Base-by-base conservation (phyloP, 495 filamentous ascomycete genomes). In the Usnea hakonensis region DNA sequence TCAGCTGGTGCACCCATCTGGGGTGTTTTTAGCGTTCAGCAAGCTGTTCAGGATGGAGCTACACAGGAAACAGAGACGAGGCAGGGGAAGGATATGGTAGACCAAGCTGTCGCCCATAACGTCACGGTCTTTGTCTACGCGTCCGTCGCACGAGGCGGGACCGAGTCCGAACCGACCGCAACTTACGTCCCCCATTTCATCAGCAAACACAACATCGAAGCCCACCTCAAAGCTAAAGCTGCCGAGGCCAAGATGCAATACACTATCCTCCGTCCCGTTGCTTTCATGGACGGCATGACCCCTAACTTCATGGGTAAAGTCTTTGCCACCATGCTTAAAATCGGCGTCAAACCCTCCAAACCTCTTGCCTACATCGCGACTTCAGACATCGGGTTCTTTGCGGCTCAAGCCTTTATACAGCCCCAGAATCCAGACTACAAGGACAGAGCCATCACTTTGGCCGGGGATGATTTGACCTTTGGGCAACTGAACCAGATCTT, bases 141-240 rank as follows among this genome's bases (percentile, higher is more conserved):
- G 28, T 85, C 82, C 37, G 85, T 88, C 14, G 88, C 90, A 64
- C 84, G 86, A 23, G 85, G 85, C 56, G 86, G 85, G 52, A 71
- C 72, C 1, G 70, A 68, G 43, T 83, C 78, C 57, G 79, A 77
- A 67, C 65, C 74, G 19, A 85, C 80, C 63, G 78, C 82, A 13
- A 88, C 87, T 2, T 64, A 76, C 2, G 72, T 89, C 55, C 79
- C 81, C 46, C 86, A 89, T 69, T 90, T 89, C 71, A 67, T 73
- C 55, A 71, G 66, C 70, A 90, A 90, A 72, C 81, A 87, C 66
- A 70, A 83, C 35, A 80, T 89, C 70, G 86, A 90, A 74, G 55
- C 76, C 52, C 75, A 89, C 65, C 77, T 91, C 21, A 73, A 32
- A 69, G 77, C n/a, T 68, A 68, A 26, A 63, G 74, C 21, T 3